Conservation (phyloP, 176 grass and related monocot species). For the Lolium rigidum region DNA sequence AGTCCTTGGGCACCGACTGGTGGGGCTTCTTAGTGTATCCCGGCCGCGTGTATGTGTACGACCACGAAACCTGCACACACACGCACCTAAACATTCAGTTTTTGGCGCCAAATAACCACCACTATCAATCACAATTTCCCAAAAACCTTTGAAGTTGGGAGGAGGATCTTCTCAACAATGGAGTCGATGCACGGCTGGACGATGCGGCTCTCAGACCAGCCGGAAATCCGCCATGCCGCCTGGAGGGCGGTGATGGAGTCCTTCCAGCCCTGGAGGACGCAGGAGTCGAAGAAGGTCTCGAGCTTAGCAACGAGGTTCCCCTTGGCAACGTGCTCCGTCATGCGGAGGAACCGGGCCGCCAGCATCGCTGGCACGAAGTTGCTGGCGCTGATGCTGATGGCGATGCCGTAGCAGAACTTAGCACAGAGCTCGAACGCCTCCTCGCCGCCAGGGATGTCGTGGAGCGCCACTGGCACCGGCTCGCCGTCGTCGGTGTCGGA, state of each 20-base stretch:
- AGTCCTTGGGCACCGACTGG: constrained; percentile 81
- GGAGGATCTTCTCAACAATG: constrained; percentile 88
- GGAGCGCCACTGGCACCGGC: constrained; percentile 60
- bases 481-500: constrained; percentile 63
- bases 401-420: constrained; percentile 96
- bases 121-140: not conserved
- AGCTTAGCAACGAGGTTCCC: constrained; percentile 83
- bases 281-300: constrained; percentile 74
- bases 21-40: constrained; percentile 60
- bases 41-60: constrained; percentile 84
- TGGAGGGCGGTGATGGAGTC: constrained; percentile 66
- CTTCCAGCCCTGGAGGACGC: constrained; percentile 87
- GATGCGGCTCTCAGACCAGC: constrained; percentile 83
- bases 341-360: constrained; percentile 80
- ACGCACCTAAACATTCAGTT: not conserved
- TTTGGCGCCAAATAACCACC: constrained; percentile 14
- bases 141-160: constrained; percentile 60
- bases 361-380: constrained; percentile 69
- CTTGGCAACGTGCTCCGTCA: constrained; percentile 82
- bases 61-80: constrained; percentile 74
- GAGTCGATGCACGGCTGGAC: constrained; percentile 85
- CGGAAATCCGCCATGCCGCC: constrained; percentile 66
- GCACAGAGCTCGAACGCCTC: constrained; percentile 90
- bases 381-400: constrained; percentile 78
- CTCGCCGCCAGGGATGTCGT: constrained; percentile 80